phyloP scores from a whole-genome alignment of 2,329 filamentous ascomycete species.

The Exophiala viscosa region DNA sequence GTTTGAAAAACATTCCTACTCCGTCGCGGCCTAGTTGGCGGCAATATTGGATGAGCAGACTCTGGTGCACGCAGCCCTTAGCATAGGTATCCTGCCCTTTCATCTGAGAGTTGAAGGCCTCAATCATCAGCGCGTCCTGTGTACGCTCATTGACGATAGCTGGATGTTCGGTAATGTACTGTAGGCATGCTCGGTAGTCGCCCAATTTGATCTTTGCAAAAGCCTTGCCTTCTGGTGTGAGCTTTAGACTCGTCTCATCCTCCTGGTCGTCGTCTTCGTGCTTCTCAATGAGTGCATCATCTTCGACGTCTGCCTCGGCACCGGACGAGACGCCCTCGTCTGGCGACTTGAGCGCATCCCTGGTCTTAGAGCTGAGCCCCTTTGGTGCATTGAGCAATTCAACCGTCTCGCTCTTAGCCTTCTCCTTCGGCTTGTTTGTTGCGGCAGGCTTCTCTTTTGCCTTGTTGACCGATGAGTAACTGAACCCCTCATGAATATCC shows the following conservation, averaged over 20 bases:
- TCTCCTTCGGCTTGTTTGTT: slow-evolving; percentile 30
- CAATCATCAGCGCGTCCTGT: slow-evolving; percentile 82
- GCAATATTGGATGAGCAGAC: slow-evolving; percentile 89
- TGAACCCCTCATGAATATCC: slow-evolving; percentile 80
- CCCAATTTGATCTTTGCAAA: slow-evolving; percentile 75
- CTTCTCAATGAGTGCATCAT: slow-evolving; percentile 37
- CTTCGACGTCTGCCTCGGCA: slow-evolving; percentile 60
- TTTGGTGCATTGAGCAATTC: slow-evolving; percentile 67
- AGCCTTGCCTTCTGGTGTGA: slow-evolving; percentile 70
- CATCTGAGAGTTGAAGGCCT: slow-evolving; percentile 86
- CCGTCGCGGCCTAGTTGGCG: slow-evolving; percentile 82
- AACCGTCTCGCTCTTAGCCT: slow-evolving; percentile 40
- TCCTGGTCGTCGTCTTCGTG: slow-evolving; percentile 48
- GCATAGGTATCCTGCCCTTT: slow-evolving; percentile 72
- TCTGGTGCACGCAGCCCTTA: slow-evolving; percentile 87
- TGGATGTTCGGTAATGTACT: slow-evolving; percentile 76
- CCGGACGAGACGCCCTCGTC: slow-evolving; percentile 52
- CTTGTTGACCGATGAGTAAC: slow-evolving; percentile 77
- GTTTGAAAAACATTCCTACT: slow-evolving; percentile 90
- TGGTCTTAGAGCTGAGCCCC: slow-evolving; percentile 29
- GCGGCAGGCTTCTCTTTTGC: slow-evolving; percentile 40
- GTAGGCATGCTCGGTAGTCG: slow-evolving; percentile 69
- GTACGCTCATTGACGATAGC: slow-evolving; percentile 77
- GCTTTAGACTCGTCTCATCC: slow-evolving; percentile 70
- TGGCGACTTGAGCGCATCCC: slow-evolving; percentile 34